Conservation (phyloP, 2,329 filamentous ascomycete genomes). For the Neofusicoccum kwambonambiense region DNA sequence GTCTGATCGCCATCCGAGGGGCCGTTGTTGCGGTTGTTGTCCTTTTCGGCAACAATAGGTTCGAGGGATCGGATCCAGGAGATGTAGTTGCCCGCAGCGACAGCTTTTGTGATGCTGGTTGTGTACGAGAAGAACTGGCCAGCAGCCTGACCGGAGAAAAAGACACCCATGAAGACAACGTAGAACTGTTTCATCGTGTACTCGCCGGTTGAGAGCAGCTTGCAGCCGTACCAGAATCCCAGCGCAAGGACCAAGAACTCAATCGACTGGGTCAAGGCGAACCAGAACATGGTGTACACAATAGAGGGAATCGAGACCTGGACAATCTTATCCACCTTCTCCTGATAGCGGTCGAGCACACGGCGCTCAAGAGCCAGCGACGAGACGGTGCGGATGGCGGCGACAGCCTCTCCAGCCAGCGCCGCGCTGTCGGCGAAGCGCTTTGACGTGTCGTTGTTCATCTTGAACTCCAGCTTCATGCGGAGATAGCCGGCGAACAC, state of each 20-base stretch:
- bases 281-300: slow-evolving; percentile 70
- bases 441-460: slow-evolving; percentile 55
- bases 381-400: slow-evolving; percentile 85
- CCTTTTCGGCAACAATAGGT: slow-evolving; percentile 38
- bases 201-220: slow-evolving; percentile 67
- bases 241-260: slow-evolving; percentile 75
- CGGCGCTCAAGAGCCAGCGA: slow-evolving; percentile 80
- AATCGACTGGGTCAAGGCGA: slow-evolving; percentile 76
- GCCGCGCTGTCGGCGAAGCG: slow-evolving; percentile 79
- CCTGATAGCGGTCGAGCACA: slow-evolving; percentile 70
- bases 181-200: slow-evolving; percentile 85
- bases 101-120: slow-evolving; percentile 91
- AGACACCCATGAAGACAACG: slow-evolving; percentile 76
- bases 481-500: slow-evolving; percentile 79
- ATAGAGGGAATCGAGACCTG: slow-evolving; percentile 37
- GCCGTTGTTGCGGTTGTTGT: slow-evolving; percentile 33
- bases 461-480: slow-evolving; percentile 76
- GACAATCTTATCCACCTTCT: slow-evolving; percentile 52
- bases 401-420: slow-evolving; percentile 86
- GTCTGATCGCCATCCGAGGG: slow-evolving; percentile 21
- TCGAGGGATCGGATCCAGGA: slow-evolving; percentile 43
- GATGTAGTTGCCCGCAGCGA: slow-evolving; percentile 64
- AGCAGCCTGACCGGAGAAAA: slow-evolving; percentile 85
- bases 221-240: slow-evolving; percentile 90
- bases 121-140: slow-evolving; percentile 87